phyloP scores from a whole-genome alignment of 768 basidiomycete species.

The Russula virescens region DNA sequence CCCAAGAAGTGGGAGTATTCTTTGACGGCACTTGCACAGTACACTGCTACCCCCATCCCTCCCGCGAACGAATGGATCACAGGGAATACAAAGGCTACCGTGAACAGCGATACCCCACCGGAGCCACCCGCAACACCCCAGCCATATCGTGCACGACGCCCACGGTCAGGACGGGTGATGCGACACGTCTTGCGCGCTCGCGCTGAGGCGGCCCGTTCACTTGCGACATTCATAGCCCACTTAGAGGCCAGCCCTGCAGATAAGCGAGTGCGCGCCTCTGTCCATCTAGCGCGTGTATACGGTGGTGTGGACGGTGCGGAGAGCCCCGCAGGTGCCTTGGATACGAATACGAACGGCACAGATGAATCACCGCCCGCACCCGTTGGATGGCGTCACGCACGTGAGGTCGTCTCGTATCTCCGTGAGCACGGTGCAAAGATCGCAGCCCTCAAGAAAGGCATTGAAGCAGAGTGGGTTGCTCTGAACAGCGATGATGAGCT shows the following conservation, averaged over 20 bases:
- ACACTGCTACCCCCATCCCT: conserved; percentile 60
- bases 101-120: conserved; percentile 27
- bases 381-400: conserved; percentile 55
- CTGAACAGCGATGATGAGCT: conserved; percentile 57
- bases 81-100: conserved; percentile 32
- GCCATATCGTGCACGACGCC: conserved; percentile 35
- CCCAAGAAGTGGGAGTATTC: conserved; percentile 81
- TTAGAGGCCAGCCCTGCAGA: conserved; percentile 43
- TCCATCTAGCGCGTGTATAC: conserved; percentile 44
- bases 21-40: conserved; percentile 63
- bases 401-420: conserved; percentile 71
- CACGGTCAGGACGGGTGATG: conserved; percentile 78
- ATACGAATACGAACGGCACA: conserved; percentile 29
- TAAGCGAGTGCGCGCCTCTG: conserved; percentile 42
- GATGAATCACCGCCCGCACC: conserved; percentile 25
- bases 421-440: conserved; percentile 68
- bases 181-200: conserved; percentile 85
- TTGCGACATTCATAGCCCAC: conserved; percentile 66
- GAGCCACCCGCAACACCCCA: conserved; percentile 15
- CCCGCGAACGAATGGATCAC: conserved; percentile 71
- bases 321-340: conserved; percentile 23
- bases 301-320: conserved; percentile 43
- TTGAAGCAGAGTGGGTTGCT: conserved; percentile 67
- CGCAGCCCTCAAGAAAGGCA: conserved; percentile 40
- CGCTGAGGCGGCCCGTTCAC: conserved; percentile 71